phyloP scores from a whole-genome alignment of 2,329 filamentous ascomycete genomes.

The Exophiala aquamarina region DNA sequence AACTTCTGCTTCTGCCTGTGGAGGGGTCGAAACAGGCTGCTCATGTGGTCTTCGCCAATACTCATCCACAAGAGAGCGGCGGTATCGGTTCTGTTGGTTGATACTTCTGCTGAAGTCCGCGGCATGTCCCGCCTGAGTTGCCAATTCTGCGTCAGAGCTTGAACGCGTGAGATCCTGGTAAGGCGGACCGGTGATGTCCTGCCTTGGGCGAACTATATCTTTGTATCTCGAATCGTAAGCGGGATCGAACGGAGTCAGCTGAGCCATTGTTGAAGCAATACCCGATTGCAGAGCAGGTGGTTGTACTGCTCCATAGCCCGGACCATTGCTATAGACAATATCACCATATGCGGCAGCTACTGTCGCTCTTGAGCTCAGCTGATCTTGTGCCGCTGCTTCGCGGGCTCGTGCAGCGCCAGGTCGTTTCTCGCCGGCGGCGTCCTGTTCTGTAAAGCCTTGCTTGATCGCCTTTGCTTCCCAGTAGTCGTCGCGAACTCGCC shows the following conservation, averaged over 20 bases:
- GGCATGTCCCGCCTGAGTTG: constrained; percentile 82
- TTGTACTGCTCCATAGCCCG: constrained; percentile 64
- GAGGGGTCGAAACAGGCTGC: constrained; percentile 58
- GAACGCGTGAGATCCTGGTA: constrained; percentile 86
- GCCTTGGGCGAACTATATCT: constrained; percentile 78
- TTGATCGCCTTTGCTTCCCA: constrained; percentile 97
- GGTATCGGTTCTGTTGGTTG: constrained; percentile 75
- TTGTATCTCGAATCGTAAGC: constrained; percentile 83
- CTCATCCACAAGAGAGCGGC: constrained; percentile 75
- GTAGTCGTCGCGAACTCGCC: constrained; percentile 93
- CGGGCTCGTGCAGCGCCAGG: constrained; percentile 87
- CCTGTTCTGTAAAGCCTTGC: constrained; percentile 96
- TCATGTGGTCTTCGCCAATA: constrained; percentile 85
- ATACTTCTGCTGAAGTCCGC: constrained; percentile 88
- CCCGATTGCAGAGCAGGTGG: constrained; percentile 70
- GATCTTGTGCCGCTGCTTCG: constrained; percentile 68
- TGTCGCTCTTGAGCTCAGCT: constrained; percentile 53
- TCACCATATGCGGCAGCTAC: constrained; percentile 68
- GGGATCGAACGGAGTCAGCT: constrained; percentile 82
- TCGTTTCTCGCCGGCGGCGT: constrained; percentile 91
- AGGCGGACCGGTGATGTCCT: constrained; percentile 81
- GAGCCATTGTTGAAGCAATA: constrained; percentile 67
- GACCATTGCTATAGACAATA: constrained; percentile 81
- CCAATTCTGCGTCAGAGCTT: constrained; percentile 72
- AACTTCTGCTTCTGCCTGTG: constrained; percentile 34